phyloP scores from a whole-genome alignment of 2,329 filamentous ascomycete species.

The Lasiodiplodia sp. region DNA sequence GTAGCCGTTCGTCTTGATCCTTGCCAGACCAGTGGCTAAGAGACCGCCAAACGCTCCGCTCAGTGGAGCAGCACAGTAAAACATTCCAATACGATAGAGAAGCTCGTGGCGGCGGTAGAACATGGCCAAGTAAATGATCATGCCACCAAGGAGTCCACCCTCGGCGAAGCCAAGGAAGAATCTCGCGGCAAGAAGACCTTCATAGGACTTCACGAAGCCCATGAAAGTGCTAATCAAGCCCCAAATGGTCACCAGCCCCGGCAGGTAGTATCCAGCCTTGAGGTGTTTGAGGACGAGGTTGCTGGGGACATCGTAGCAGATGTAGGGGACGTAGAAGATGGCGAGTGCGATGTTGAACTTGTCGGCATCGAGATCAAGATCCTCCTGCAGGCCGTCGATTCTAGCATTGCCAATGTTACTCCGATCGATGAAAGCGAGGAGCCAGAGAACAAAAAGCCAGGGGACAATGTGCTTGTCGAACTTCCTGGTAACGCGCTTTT shows the following conservation, averaged over 20 bases:
- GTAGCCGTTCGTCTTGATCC: slow-evolving; percentile 48
- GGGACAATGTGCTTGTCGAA: slow-evolving; percentile 54
- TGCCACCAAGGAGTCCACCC: slow-evolving; percentile 50
- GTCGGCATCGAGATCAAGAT: slow-evolving; percentile 49
- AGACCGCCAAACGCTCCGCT: slow-evolving; percentile 53
- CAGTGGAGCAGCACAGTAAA: slow-evolving; percentile 48
- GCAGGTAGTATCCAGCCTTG: slow-evolving; percentile 51
- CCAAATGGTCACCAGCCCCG: slow-evolving; percentile 49
- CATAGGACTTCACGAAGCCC: slow-evolving; percentile 51
- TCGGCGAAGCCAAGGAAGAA: slow-evolving; percentile 53
- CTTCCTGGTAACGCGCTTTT: slow-evolving; percentile 49
- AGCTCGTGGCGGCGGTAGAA: slow-evolving; percentile 52
- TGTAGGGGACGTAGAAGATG: slow-evolving; percentile 55
- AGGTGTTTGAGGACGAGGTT: slow-evolving; percentile 52
- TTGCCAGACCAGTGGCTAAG: slow-evolving; percentile 51
- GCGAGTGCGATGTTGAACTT: slow-evolving; percentile 54
- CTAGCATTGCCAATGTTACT: slow-evolving; percentile 53
- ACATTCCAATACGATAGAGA: slow-evolving; percentile 50
- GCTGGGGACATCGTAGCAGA: slow-evolving; percentile 50
- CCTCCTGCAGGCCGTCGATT: slow-evolving; percentile 50
- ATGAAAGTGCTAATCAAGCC: slow-evolving; percentile 50
- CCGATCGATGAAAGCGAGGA: slow-evolving; percentile 58
- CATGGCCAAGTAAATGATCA: slow-evolving; percentile 53
- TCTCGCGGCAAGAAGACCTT: slow-evolving; percentile 49
- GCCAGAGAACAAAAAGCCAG: slow-evolving; percentile 56